These are phyloP conservation scores for Cryphonectria japonica DNA, from an alignment of 2,329 filamentous ascomycete genomes.

Conservation along the genomic window DNA sequence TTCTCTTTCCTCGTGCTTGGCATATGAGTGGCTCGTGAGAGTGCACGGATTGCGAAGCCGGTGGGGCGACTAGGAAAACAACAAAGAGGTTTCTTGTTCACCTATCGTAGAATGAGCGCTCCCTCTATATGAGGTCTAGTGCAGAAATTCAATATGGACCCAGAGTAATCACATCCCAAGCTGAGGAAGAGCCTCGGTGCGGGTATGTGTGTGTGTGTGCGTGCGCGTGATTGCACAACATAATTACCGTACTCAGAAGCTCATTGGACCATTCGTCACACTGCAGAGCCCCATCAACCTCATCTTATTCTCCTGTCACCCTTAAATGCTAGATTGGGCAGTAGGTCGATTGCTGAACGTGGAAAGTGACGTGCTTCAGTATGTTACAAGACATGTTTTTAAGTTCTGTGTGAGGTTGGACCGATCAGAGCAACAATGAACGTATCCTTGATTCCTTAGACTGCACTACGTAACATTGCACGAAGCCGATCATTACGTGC, in stretches of 20 bases:
- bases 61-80: neutral
- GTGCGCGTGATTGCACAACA: neutral
- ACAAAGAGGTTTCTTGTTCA: neutral
- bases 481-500: neutral
- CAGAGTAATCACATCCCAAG: neutral
- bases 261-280: neutral
- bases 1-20: too few relatives aligned
- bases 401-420: neutral
- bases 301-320: slow-evolving; percentile 5
- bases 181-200: neutral
- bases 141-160: neutral
- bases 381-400: neutral
- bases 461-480: neutral
- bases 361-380: neutral
- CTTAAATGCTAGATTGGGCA: slow-evolving; percentile 3
- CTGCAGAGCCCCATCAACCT: neutral
- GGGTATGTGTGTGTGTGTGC: neutral
- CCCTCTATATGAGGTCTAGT: neutral
- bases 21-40: neutral
- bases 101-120: neutral
- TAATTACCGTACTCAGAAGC: neutral
- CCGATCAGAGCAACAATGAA: too few relatives aligned
- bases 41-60: neutral
- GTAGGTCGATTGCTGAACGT: neutral
- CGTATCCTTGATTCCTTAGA: neutral